Conservation (phyloP, 1,284 basidiomycete genomes). For the Phellopilus nigrolimitatus region DNA sequence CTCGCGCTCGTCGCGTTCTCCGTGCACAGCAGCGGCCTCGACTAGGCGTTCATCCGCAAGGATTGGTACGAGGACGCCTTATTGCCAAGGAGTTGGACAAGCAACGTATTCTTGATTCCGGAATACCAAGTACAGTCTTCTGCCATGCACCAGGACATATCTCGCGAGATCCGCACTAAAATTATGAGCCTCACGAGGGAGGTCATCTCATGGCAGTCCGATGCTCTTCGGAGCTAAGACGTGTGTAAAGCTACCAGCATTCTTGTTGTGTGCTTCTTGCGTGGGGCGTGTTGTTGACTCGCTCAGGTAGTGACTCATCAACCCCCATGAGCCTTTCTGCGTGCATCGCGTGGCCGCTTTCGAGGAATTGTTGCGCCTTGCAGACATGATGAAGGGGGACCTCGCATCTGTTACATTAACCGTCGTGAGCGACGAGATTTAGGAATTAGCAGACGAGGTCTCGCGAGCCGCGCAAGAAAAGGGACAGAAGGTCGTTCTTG, state of each 20-base stretch:
- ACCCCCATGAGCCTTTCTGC: background rate
- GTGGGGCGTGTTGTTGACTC: no score
- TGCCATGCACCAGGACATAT: constrained; percentile 69
- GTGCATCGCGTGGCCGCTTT: constrained; percentile 39
- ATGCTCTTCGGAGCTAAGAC: constrained; percentile 70
- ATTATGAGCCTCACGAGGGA: constrained; percentile 72
- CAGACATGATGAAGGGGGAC: constrained; percentile 59
- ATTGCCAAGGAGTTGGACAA: constrained; percentile 83
- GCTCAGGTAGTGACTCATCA: constrained; percentile 24
- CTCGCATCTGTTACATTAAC: constrained; percentile 55
- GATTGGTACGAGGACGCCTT: constrained; percentile 73
- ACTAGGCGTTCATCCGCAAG: constrained; percentile 75
- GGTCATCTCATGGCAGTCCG: constrained; percentile 70
- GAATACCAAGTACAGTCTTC: constrained; percentile 65
- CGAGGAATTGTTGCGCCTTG: constrained; percentile 43
- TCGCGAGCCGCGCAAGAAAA: constrained; percentile 44
- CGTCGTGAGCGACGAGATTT: constrained; percentile 57
- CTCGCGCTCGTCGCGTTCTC: constrained; percentile 78
- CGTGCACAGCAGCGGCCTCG: constrained; percentile 76
- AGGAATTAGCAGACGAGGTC: constrained; percentile 45
- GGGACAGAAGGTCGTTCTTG: constrained; percentile 48
- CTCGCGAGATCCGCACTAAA: constrained; percentile 68
- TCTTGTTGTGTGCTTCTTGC: no score
- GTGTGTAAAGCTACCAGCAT: constrained; percentile 34
- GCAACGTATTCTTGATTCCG: constrained; percentile 73